phyloP scores from a whole-genome alignment of 2,329 filamentous ascomycete genomes.

The Colletotrichum spaethianum region DNA sequence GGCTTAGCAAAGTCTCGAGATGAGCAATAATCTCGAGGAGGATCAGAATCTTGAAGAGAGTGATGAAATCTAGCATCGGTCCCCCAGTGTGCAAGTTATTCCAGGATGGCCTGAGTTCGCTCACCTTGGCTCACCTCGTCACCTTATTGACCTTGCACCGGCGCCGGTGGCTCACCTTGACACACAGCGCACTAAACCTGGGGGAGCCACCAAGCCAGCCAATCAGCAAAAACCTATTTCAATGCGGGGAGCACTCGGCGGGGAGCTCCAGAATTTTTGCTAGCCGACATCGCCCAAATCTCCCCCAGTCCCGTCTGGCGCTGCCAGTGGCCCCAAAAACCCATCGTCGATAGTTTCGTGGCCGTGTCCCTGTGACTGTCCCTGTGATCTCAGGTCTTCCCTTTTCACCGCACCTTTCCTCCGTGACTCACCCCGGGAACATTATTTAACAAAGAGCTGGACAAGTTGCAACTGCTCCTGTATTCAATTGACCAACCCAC shows the following conservation, averaged over 20 bases:
- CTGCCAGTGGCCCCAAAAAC: slow-evolving; percentile 4
- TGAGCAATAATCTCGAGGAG: neutral
- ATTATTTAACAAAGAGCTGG: slow-evolving; percentile 13
- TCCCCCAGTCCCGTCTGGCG: slow-evolving; percentile 11
- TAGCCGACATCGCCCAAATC: slow-evolving; percentile 51
- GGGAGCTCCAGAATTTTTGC: slow-evolving; percentile 47
- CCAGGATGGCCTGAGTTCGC: neutral
- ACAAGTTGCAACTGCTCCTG: slow-evolving; percentile 4
- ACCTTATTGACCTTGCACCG: slow-evolving; percentile 17
- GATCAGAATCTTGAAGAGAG: no score
- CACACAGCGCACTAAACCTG: neutral
- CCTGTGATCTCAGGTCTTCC: slow-evolving; percentile 47
- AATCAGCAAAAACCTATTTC: slow-evolving; percentile 49
- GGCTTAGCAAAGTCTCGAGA: neutral
- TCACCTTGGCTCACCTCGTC: slow-evolving; percentile 12
- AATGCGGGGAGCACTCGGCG: slow-evolving; percentile 44
- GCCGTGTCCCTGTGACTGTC: slow-evolving; percentile 49
- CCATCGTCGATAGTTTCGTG: slow-evolving; percentile 19
- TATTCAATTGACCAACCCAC: slow-evolving; percentile 6
- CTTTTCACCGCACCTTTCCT: slow-evolving; percentile 15
- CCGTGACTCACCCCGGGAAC: slow-evolving; percentile 42
- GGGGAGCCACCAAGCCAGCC: slow-evolving; percentile 30
- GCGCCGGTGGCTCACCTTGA: slow-evolving; percentile 23
- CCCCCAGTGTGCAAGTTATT: neutral
- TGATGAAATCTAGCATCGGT: neutral